These are phyloP conservation scores for Bolboschoenus planiculmis DNA, from an alignment of 176 grass and related monocot genomes.

Conservation along the genomic window DNA sequence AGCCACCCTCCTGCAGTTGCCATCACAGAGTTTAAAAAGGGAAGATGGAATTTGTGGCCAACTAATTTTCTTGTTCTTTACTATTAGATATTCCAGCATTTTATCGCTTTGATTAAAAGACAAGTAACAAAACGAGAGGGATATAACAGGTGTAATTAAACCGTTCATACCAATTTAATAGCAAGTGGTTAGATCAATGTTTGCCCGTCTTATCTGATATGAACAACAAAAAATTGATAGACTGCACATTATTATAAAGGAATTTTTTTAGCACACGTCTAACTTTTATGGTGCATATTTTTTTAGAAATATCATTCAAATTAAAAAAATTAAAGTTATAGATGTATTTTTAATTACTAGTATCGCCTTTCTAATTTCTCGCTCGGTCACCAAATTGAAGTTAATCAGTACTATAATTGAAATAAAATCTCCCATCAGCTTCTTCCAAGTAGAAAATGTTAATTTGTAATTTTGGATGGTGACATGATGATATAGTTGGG, in stretches of 20 bases:
- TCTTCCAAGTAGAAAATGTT: background rate
- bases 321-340: too few species aligned
- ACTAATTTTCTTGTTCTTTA: too few species aligned
- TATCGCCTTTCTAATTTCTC: background rate
- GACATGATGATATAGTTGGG: background rate
- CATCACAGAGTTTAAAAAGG: background rate
- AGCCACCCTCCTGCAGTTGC: background rate
- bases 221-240: too few species aligned
- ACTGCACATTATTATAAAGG: too few species aligned
- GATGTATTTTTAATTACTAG: too few species aligned
- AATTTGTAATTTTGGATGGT: background rate
- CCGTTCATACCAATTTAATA: background rate
- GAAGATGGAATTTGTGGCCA: background rate
- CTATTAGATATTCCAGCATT: too few species aligned
- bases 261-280: too few species aligned
- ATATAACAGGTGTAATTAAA: background rate
- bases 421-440: background rate
- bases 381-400: background rate
- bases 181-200: background rate
- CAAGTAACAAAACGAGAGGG: background rate
- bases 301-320: too few species aligned
- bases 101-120: background rate
- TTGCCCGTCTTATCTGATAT: background rate
- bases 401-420: background rate
- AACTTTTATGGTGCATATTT: too few species aligned